These are phyloP conservation scores for Echites panduratus DNA, from an alignment of 257 asterid species.

Conservation along the genomic window DNA sequence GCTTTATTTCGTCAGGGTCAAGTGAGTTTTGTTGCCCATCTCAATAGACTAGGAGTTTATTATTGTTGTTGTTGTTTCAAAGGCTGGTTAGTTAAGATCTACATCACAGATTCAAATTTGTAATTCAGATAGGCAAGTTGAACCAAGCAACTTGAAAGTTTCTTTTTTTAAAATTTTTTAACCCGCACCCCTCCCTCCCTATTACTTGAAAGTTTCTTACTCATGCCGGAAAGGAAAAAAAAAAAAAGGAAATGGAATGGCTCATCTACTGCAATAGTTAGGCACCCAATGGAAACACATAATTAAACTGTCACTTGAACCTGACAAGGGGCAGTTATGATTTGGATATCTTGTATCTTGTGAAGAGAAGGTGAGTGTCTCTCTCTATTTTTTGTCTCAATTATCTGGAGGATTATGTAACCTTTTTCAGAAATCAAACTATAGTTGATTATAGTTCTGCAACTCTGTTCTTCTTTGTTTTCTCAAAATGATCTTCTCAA, in stretches of 20 bases:
- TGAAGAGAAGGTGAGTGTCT: background rate
- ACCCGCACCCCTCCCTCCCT: too few species aligned
- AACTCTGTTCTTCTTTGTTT: background rate
- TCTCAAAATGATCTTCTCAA: background rate
- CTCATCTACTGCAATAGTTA: background rate
- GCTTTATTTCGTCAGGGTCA: conserved; percentile 98
- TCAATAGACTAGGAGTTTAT: too few species aligned
- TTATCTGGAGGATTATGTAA: background rate
- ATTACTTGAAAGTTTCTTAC: too few species aligned
- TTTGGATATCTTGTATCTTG: background rate
- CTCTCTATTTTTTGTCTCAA: background rate
- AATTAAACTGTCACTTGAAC: background rate
- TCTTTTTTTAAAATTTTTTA: too few species aligned
- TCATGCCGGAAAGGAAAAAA: too few species aligned
- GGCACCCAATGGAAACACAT: background rate
- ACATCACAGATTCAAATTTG: background rate
- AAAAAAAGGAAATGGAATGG: background rate
- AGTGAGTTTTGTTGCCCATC: conserved; percentile 35
- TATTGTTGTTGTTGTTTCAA: too few species aligned
- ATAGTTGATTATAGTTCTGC: background rate
- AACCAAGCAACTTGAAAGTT: too few species aligned
- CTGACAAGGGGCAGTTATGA: background rate
- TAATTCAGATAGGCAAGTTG: background rate
- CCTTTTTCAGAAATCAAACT: background rate
- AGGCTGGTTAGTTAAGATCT: background rate